These are phyloP conservation scores for Mortierella sp. DNA, from an alignment of 371 early-diverging fungal species.

Conservation along the genomic window DNA sequence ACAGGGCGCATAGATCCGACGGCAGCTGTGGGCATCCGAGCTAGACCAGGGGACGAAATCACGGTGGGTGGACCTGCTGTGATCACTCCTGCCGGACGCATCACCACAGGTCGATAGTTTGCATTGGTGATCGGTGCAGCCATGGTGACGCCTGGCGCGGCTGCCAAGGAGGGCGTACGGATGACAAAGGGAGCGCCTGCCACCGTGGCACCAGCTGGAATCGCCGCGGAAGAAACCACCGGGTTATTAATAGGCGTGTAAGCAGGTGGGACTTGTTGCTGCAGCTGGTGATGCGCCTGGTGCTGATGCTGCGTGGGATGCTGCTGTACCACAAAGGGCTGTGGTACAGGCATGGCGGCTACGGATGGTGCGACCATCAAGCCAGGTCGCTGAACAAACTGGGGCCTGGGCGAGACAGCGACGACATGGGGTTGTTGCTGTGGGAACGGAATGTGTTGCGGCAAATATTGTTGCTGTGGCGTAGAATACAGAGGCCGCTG, in stretches of 20 bases:
- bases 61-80: slow-evolving; percentile 38
- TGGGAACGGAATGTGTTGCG: slow-evolving; percentile 26
- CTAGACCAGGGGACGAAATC: slow-evolving; percentile 36
- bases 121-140: slow-evolving; percentile 6
- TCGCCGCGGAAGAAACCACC: slow-evolving; percentile 12
- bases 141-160: slow-evolving; percentile 33
- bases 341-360: slow-evolving; percentile 29
- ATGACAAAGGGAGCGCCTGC: slow-evolving; percentile 20
- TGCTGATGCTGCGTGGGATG: slow-evolving; percentile 14
- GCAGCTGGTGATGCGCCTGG: slow-evolving; percentile 15
- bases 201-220: slow-evolving; percentile 6
- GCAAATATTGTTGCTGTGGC: slow-evolving; percentile 30
- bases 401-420: slow-evolving; percentile 26
- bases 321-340: not conserved
- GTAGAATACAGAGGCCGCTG: slow-evolving; percentile 38
- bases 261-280: slow-evolving; percentile 8
- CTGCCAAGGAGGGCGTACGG: slow-evolving; percentile 37
- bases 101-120: slow-evolving; percentile 26
- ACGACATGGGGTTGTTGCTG: slow-evolving; percentile 17
- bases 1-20: slow-evolving; percentile 32
- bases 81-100: slow-evolving; percentile 35
- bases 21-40: slow-evolving; percentile 34
- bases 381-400: slow-evolving; percentile 24
- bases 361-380: slow-evolving; percentile 36
- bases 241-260: slow-evolving; percentile 25